Base-by-base conservation (phyloP, 257 asterid species). In the Catharanthus roseus region DNA sequence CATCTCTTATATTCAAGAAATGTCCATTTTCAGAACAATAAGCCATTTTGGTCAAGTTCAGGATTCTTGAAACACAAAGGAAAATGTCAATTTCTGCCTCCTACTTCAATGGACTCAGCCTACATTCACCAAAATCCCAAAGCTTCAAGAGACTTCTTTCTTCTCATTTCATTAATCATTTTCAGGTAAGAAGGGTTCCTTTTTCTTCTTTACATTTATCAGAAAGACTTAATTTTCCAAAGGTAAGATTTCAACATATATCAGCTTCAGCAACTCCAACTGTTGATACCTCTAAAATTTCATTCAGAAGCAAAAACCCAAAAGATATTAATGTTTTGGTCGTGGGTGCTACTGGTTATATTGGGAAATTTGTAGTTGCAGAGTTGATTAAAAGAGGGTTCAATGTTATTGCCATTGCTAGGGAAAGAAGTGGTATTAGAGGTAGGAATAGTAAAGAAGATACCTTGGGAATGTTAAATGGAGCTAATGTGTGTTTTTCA, bases 261-360 rank as follows among this genome's bases (percentile, higher is more conserved):
- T 69, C 78, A 19, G 78, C 77, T 74, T 85, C 87, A 76, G 78
- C 92, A 56, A 24, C 82, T 42, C 70, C 82, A 64, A 33, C 74
- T 67, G 75, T 72, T 62, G 93, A 85, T 77, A 29, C 83, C 31
- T 76, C 89, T 51, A 73, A 72, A 71, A 28, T 41, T 39, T 88
- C 96, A 18, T 88, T 89, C 81, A 91, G 99, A 69, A 80, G 58
- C 82, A 89, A 85, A 75, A 82, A 65, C 65, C 91, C 96, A 10
- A 83, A 82, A 64, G 96, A 89, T 39, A 74, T 91, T 18, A 93
- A 88, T 49, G 87, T 93, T 69, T 71, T 91, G 71, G 95, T 89
- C 29, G 96, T 88, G 78, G 97, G 99, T 36, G 88, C 99, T 38
- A 93, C 99, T 24, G 96, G 97, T 56, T 93, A 93, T 65, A 91